These are phyloP conservation scores for Dictyostelium capitatum DNA, from an alignment of 78 protist species.

Conservation along the genomic window DNA sequence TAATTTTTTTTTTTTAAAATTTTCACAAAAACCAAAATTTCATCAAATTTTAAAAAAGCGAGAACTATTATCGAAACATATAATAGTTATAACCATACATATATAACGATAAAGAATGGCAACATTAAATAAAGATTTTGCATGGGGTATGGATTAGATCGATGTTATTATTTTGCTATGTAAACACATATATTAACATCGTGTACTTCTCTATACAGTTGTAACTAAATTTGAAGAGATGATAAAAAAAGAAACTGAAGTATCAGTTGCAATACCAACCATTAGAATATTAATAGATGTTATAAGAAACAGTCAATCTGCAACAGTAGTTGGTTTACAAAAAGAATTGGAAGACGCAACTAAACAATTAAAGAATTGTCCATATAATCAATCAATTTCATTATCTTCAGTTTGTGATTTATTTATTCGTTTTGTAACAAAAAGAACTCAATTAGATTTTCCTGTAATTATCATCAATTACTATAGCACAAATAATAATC, in stretches of 20 bases:
- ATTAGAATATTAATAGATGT: constrained; percentile 81
- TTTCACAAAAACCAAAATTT: not conserved
- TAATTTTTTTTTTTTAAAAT: not conserved
- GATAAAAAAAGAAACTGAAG: constrained; percentile 57
- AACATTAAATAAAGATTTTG: constrained; percentile 25
- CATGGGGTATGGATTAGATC: constrained; percentile 1
- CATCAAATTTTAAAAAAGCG: not conserved
- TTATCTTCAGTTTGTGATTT: constrained; percentile 87
- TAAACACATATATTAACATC: not conserved
- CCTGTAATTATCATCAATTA: constrained; percentile 43
- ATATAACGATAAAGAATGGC: not conserved
- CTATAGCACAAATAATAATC: not conserved
- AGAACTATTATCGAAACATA: not conserved
- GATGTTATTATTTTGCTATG: not conserved
- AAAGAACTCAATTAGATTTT: constrained; percentile 81
- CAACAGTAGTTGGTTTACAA: constrained; percentile 87
- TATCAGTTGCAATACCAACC: constrained; percentile 75
- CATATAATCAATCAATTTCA: constrained; percentile 72
- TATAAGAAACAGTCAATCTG: constrained; percentile 62
- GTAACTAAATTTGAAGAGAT: constrained; percentile 30
- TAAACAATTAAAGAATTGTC: constrained; percentile 29
- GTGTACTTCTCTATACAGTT: constrained; percentile 7
- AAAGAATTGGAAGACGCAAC: constrained; percentile 78
- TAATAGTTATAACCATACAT: not conserved
- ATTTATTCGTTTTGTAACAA: constrained; percentile 84